Evolutionary conservation across 305 asterid genomes (phyloP).

Genomic region (Fraxinus latifolia): DNA sequence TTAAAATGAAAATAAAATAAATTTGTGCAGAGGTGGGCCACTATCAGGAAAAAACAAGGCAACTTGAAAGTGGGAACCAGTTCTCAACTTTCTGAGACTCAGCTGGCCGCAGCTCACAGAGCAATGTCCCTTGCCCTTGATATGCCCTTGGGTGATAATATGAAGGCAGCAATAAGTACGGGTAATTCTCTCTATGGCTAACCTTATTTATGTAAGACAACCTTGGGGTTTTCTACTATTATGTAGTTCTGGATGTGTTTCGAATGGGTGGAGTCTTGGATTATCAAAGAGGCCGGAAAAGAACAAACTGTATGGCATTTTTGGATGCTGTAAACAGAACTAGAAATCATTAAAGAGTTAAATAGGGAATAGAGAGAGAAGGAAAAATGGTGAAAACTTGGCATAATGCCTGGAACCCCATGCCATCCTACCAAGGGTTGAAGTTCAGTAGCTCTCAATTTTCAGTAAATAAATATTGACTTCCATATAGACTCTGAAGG

Average conservation of each 20-base stretch:
- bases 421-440: not conserved
- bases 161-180: slow-evolving; percentile 37
- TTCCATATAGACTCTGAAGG: not conserved
- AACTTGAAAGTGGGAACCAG: slow-evolving; percentile 38
- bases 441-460: not conserved
- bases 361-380: not conserved
- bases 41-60: slow-evolving; percentile 54
- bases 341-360: not conserved
- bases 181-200: slow-evolving; percentile 36
- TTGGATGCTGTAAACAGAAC: not conserved
- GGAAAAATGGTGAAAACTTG: not conserved
- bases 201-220: not conserved
- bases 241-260: not conserved
- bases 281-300: not conserved
- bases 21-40: slow-evolving; percentile 61
- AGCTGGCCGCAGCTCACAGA: slow-evolving; percentile 60
- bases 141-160: slow-evolving; percentile 53
- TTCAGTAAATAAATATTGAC: not conserved
- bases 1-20: slow-evolving; percentile 4
- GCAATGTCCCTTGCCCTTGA: slow-evolving; percentile 60
- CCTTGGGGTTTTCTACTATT: not conserved
- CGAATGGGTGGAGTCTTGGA: not conserved
- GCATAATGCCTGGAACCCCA: not conserved
- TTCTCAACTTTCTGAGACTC: slow-evolving; percentile 62
- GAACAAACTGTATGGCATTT: not conserved